Evolutionary conservation across 495 filamentous ascomycete species (phyloP).

Genomic region (Bathelium albidoporum): DNA sequence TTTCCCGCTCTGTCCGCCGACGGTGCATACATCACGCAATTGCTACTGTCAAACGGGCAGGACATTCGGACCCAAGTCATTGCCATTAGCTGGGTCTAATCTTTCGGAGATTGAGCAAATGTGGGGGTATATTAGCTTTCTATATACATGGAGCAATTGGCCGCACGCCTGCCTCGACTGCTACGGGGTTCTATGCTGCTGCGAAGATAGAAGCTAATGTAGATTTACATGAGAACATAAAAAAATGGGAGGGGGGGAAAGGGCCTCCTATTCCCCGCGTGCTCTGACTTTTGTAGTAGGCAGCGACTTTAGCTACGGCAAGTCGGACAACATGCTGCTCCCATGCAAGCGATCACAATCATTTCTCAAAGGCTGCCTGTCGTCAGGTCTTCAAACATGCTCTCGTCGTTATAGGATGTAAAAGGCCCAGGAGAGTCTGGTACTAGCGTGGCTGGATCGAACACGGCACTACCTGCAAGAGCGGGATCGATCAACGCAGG

Average conservation of each 20-base stretch:
- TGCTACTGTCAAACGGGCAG: too few relatives aligned
- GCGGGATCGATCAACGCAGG: constrained; percentile 5
- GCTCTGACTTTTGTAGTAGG: too few relatives aligned
- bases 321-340: too few relatives aligned
- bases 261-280: too few relatives aligned
- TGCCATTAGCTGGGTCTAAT: too few relatives aligned
- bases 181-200: not conserved
- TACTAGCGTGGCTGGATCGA: not conserved
- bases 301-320: too few relatives aligned
- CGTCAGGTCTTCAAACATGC: constrained; percentile 9
- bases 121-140: not conserved
- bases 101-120: not conserved
- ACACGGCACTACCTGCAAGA: constrained; percentile 3
- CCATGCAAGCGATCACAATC: not conserved
- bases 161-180: not conserved
- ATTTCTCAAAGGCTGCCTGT: not conserved
- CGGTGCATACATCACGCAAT: too few relatives aligned
- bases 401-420: not conserved
- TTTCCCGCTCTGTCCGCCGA: too few relatives aligned
- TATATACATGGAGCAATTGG: not conserved
- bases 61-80: too few relatives aligned
- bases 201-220: too few relatives aligned
- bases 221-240: too few relatives aligned
- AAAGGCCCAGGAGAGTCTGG: not conserved
- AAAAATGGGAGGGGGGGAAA: too few relatives aligned